These are phyloP conservation scores for Escallonia rubra DNA, from an alignment of 129 eudicot genomes.

Conservation along the genomic window DNA sequence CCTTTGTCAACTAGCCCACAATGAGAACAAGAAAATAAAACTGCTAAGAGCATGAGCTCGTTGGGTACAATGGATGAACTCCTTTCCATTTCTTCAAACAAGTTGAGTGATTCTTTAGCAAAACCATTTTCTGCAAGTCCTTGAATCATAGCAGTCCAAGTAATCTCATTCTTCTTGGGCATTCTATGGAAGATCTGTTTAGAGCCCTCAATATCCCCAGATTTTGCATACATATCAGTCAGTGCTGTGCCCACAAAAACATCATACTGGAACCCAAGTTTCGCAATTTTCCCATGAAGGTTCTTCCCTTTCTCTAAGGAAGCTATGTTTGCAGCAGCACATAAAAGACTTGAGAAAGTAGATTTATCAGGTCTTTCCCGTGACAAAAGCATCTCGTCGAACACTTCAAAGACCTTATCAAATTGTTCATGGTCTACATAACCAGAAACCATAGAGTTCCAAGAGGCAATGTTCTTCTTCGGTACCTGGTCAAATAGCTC, in stretches of 20 bases:
- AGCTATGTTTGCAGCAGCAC: constrained; percentile 55
- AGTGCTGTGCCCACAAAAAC: constrained; percentile 58
- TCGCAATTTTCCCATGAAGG: constrained; percentile 46
- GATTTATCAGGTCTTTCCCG: constrained; percentile 45
- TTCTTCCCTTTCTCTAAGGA: constrained; percentile 52
- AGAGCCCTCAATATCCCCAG: constrained; percentile 54
- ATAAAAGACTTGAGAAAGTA: constrained; percentile 46
- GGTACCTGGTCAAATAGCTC: constrained; percentile 49
- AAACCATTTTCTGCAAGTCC: constrained; percentile 74
- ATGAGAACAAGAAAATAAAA: constrained; percentile 77
- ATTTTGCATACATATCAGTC: constrained; percentile 64
- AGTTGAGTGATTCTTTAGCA: constrained; percentile 43
- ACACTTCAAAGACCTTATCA: constrained; percentile 41
- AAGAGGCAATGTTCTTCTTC: constrained; percentile 42
- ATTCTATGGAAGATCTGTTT: constrained; percentile 35
- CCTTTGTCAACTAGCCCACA: constrained; percentile 64
- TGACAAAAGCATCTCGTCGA: constrained; percentile 41
- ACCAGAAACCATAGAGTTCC: constrained; percentile 66
- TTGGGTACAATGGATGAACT: constrained; percentile 34
- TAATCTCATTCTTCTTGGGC: constrained; percentile 40
- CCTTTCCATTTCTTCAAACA: constrained; percentile 51
- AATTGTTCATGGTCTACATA: constrained; percentile 38
- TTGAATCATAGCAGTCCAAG: constrained; percentile 87
- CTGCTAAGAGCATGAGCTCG: constrained; percentile 53
- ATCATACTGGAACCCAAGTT: constrained; percentile 43